phyloP scores from a whole-genome alignment of 1,284 basidiomycete species.

The Cutaneotrichosporon daszewskae region DNA sequence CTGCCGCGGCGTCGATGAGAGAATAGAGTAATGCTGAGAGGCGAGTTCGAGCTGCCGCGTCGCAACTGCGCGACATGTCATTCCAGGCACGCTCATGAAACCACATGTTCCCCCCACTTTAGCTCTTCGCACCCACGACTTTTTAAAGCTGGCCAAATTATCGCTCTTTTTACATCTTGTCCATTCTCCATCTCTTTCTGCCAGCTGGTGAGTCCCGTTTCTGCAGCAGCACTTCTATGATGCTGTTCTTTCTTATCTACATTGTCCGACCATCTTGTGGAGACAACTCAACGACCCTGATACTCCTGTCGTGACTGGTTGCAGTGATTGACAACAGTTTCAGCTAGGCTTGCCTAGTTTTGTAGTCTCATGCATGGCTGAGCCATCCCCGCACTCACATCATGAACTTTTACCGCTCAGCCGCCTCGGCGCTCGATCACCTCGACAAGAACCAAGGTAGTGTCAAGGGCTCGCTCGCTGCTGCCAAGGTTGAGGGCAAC shows the following conservation, averaged over 20 bases:
- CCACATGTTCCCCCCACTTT: too few species aligned
- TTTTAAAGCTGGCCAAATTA: too few species aligned
- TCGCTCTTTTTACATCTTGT: background rate
- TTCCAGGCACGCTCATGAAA: too few species aligned
- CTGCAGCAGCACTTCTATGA: constrained; percentile 21
- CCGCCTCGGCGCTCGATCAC: constrained; percentile 71
- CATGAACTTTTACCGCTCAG: constrained; percentile 93
- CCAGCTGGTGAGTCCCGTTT: constrained; percentile 1
- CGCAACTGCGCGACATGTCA: too few species aligned
- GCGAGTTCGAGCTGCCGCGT: too few species aligned
- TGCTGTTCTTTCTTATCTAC: constrained; percentile 46
- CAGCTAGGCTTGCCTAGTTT: background rate
- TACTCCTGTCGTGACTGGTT: constrained; percentile 8
- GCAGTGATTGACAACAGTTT: background rate
- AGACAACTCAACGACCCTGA: constrained; percentile 31
- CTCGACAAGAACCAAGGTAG: constrained; percentile 80
- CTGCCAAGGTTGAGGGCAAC: constrained; percentile 40
- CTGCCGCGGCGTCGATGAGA: too few species aligned
- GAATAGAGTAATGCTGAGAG: too few species aligned
- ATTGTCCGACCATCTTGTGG: constrained; percentile 44
- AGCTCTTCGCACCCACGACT: too few species aligned
- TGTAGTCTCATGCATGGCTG: constrained; percentile 11
- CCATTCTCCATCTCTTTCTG: background rate
- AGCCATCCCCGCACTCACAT: too few species aligned
- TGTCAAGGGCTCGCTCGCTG: constrained; percentile 50